Evolutionary conservation across 148 eudicot genomes (phyloP).

Genomic region (Euryodendron excelsum): DNA sequence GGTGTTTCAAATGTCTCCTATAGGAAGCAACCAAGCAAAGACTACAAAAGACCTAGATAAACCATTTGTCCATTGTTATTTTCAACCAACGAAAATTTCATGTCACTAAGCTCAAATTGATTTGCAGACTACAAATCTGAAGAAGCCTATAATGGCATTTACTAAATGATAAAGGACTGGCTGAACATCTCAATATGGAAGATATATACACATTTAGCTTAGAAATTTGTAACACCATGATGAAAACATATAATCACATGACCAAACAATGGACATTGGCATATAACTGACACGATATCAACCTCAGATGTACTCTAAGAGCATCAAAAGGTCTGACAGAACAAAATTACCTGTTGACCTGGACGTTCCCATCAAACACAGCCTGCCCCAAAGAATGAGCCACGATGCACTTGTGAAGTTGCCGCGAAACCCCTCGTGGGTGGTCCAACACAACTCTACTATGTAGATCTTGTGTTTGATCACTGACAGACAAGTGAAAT

Average conservation of each 20-base stretch:
- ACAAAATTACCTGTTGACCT: slow-evolving; percentile 69
- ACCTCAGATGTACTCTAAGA: neutral
- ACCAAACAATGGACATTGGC: neutral
- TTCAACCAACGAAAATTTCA: neutral
- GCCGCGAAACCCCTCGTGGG: slow-evolving; percentile 77
- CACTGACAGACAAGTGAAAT: slow-evolving; percentile 60
- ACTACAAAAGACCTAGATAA: no score
- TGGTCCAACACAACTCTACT: slow-evolving; percentile 78
- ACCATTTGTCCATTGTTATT: neutral
- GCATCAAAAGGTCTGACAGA: slow-evolving; percentile 1
- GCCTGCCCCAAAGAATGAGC: slow-evolving; percentile 88
- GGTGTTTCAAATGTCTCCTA: no score
- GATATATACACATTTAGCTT: neutral
- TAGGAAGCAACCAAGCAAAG: no score
- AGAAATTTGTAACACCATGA: neutral
- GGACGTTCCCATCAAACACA: slow-evolving; percentile 88
- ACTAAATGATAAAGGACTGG: neutral
- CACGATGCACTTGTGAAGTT: slow-evolving; percentile 95
- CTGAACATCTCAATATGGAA: neutral
- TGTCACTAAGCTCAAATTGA: neutral
- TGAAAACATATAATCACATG: neutral
- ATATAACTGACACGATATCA: neutral
- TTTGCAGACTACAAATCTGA: neutral
- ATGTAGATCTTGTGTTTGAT: slow-evolving; percentile 90
- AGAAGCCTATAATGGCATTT: neutral